These are phyloP conservation scores for Ascoidea rubescens DNA, from an alignment of 805 yeast species.

Conservation along the genomic window DNA sequence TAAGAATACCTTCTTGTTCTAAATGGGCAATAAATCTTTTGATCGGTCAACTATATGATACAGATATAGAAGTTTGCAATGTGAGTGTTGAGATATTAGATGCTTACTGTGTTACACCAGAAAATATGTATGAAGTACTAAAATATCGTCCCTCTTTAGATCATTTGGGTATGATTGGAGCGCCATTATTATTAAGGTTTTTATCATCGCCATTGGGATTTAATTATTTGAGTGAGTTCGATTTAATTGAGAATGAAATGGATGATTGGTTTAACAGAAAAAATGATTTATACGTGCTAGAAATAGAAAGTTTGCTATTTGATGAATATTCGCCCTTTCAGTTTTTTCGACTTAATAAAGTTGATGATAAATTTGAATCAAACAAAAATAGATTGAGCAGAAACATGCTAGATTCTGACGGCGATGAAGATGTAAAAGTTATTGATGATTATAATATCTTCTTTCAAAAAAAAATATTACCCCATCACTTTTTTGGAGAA, in stretches of 20 bases:
- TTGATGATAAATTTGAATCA: constrained; percentile 1
- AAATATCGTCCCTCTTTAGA: constrained; percentile 39
- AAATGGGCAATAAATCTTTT: constrained; percentile 39
- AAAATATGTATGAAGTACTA: constrained; percentile 37
- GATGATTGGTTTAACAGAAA: constrained; percentile 45
- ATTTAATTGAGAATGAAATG: constrained; percentile 54
- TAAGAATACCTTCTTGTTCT: constrained; percentile 1
- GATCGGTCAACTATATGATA: constrained; percentile 59
- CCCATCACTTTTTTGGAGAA: constrained; percentile 68
- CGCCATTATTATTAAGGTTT: constrained; percentile 47
- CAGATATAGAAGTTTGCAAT: constrained; percentile 37
- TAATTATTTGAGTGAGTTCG: constrained; percentile 39
- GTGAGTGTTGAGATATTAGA: constrained; percentile 42
- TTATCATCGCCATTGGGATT: constrained; percentile 61
- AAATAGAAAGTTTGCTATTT: constrained; percentile 28
- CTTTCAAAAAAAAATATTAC: constrained; percentile 18
- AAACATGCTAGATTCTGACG: constrained; percentile 2
- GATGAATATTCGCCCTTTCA: constrained; percentile 9
- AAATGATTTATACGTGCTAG: constrained; percentile 30
- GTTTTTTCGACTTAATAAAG: background rate
- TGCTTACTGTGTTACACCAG: constrained; percentile 32
- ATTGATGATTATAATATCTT: constrained; percentile 4
- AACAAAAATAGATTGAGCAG: background rate
- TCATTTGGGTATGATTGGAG: constrained; percentile 36
- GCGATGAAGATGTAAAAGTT: constrained; percentile 11